These are phyloP conservation scores for Cenococcum geophilum DNA, from an alignment of 495 filamentous ascomycete species.

Conservation along the genomic window DNA sequence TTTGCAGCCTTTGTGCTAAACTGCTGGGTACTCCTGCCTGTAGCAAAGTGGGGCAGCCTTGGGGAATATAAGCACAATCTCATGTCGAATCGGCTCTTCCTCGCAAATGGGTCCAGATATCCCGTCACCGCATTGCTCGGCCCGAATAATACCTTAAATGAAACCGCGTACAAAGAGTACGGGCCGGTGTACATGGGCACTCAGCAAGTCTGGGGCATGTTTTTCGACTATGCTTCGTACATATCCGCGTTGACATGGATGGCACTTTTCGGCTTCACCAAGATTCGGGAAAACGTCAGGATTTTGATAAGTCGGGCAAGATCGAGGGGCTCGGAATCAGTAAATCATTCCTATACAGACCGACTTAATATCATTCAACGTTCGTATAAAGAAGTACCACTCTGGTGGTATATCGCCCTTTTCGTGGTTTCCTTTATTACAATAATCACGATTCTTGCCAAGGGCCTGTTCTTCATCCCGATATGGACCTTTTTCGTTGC, in stretches of 20 bases:
- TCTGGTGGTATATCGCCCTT: conserved; percentile 50
- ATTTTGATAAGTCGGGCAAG: conserved; percentile 38
- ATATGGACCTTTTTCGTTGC: conserved; percentile 53
- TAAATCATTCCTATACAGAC: conserved; percentile 51
- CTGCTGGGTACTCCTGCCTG: conserved; percentile 52
- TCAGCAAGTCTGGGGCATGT: conserved; percentile 50
- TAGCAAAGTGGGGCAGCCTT: conserved; percentile 50
- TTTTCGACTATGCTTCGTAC: conserved; percentile 54
- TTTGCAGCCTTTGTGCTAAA: conserved; percentile 49
- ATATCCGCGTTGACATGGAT: conserved; percentile 53
- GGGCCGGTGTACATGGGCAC: conserved; percentile 50
- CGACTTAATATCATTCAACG: conserved; percentile 51
- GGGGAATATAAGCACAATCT: conserved; percentile 47
- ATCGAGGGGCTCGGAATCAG: conserved; percentile 26
- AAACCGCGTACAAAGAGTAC: conserved; percentile 48
- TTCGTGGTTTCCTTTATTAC: conserved; percentile 46
- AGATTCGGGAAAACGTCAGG: conserved; percentile 41
- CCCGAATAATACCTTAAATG: conserved; percentile 45
- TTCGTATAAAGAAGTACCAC: conserved; percentile 49
- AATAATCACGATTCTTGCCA: conserved; percentile 44
- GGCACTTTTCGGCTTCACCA: conserved; percentile 47
- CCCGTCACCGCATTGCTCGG: conserved; percentile 46
- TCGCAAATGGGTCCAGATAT: conserved; percentile 47
- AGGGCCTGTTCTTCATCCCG: conserved; percentile 50
- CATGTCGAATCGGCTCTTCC: conserved; percentile 51